Conservation (phyloP, 164 flowering plant species). For the Akebia trifoliata region DNA sequence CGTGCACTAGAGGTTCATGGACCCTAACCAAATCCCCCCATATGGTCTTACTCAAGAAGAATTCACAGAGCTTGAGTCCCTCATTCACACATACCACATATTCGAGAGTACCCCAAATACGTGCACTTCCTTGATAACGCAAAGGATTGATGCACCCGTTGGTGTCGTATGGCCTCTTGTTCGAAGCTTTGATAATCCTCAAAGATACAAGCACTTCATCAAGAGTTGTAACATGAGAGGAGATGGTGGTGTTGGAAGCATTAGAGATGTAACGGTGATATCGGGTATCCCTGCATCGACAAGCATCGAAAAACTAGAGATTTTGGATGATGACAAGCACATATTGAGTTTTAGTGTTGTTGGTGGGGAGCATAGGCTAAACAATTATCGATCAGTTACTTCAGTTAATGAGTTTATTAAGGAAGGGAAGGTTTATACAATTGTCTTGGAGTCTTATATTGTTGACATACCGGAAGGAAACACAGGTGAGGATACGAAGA, state of each 20-base stretch:
- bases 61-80: slow-evolving; percentile 33
- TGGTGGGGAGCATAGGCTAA: slow-evolving; percentile 71
- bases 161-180: slow-evolving; percentile 60
- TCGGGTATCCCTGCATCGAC: slow-evolving; percentile 81
- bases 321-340: slow-evolving; percentile 59
- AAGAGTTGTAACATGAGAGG: slow-evolving; percentile 57
- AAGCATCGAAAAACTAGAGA: slow-evolving; percentile 70
- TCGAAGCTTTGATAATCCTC: slow-evolving; percentile 64
- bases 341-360: slow-evolving; percentile 67
- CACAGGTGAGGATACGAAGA: slow-evolving; percentile 69
- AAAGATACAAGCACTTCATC: slow-evolving; percentile 76
- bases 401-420: slow-evolving; percentile 50
- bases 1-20: slow-evolving; percentile 19
- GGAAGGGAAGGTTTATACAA: slow-evolving; percentile 43
- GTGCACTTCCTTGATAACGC: slow-evolving; percentile 57
- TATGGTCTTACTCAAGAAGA: slow-evolving; percentile 49
- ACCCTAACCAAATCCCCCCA: slow-evolving; percentile 8
- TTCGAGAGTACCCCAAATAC: slow-evolving; percentile 32
- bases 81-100: slow-evolving; percentile 42
- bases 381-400: slow-evolving; percentile 60
- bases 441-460: slow-evolving; percentile 65
- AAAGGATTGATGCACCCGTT: slow-evolving; percentile 58
- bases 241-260: slow-evolving; percentile 63
- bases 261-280: slow-evolving; percentile 61
- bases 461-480: slow-evolving; percentile 85